Conservation (phyloP, 805 yeast species). For the Cyberlindnera euphorbiae region DNA sequence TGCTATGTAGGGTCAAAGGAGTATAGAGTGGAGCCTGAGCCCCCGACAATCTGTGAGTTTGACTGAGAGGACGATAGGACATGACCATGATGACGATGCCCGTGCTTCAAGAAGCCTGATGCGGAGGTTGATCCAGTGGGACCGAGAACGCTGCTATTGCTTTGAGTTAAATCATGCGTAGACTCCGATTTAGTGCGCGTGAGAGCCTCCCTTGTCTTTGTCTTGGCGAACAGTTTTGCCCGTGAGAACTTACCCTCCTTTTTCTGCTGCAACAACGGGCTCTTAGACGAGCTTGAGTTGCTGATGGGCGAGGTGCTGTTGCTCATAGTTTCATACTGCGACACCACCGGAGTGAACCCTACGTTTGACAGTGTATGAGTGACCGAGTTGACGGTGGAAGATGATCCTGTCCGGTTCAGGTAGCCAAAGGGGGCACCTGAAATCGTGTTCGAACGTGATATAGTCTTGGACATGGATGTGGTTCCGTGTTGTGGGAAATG, state of each 20-base stretch:
- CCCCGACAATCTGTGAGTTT: constrained; percentile 30
- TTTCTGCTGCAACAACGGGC: constrained; percentile 15
- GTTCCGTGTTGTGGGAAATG: constrained; percentile 5
- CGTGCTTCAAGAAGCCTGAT: constrained; percentile 17
- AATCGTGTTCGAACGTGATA: constrained; percentile 4
- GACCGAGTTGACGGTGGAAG: constrained; percentile 23
- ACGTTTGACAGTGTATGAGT: constrained; percentile 24
- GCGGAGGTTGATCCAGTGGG: background rate
- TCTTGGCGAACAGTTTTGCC: constrained; percentile 25
- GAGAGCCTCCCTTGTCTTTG: constrained; percentile 23
- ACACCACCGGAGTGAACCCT: constrained; percentile 21
- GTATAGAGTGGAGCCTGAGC: constrained; percentile 32
- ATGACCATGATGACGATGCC: constrained; percentile 16
- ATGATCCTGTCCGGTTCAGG: constrained; percentile 18
- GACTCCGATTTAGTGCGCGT: constrained; percentile 12
- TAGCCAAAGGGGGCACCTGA: constrained; percentile 13
- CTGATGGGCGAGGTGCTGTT: constrained; percentile 4
- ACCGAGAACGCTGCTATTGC: no score
- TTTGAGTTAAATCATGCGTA: no score
- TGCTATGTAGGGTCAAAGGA: constrained; percentile 30
- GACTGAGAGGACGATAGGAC: constrained; percentile 34
- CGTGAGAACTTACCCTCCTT: constrained; percentile 23
- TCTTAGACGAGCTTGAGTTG: constrained; percentile 10
- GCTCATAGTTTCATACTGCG: constrained; percentile 5
- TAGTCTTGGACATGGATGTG: background rate